Base-by-base conservation (phyloP, 768 basidiomycete genomes). In the Pholiota molesta region DNA sequence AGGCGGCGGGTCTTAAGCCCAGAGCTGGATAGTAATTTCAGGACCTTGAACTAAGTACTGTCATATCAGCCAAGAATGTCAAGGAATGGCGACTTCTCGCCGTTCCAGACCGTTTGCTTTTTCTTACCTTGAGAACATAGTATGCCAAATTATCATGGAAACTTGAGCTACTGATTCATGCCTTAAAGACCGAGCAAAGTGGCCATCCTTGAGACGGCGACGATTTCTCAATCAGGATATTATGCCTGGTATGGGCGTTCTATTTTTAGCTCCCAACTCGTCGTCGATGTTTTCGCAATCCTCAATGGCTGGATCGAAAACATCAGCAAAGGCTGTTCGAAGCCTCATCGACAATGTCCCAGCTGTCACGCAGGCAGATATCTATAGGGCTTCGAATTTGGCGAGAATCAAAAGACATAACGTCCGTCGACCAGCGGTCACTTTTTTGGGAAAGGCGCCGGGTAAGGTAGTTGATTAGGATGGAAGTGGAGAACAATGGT, bases 361-460 rank as follows among this genome's bases (percentile, higher is more conserved):
- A 17, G 67, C 71, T 33, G 49, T 49, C n/a, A n/a, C n/a, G n/a
- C n/a, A n/a, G n/a, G n/a, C n/a, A n/a, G n/a, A n/a, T n/a, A n/a
- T n/a, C n/a, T n/a, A n/a, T n/a, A n/a, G n/a, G n/a, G 76, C 23
- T 79, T 80, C 71, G 64, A 68, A 29, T 66, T 77, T 13, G 76
- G 75, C 68, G 31, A 35, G 28, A 45, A 45, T 1, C 74, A 74
- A 61, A 55, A n/a, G n/a, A n/a, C n/a, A n/a, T n/a, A n/a, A n/a
- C n/a, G n/a, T n/a, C n/a, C n/a, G n/a, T n/a, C n/a, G n/a, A n/a
- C n/a, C n/a, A n/a, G n/a, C n/a, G n/a, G n/a, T n/a, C n/a, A n/a
- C n/a, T n/a, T 80, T 78, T 65, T 72, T 84, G 58, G 82, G 82
- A 28, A 75, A 79, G 66, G 82, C 80, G 14, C 79, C 82, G 3